Evolutionary conservation across 2,329 filamentous ascomycete species (phyloP).

Genomic region (Elsinoe arachidis): DNA sequence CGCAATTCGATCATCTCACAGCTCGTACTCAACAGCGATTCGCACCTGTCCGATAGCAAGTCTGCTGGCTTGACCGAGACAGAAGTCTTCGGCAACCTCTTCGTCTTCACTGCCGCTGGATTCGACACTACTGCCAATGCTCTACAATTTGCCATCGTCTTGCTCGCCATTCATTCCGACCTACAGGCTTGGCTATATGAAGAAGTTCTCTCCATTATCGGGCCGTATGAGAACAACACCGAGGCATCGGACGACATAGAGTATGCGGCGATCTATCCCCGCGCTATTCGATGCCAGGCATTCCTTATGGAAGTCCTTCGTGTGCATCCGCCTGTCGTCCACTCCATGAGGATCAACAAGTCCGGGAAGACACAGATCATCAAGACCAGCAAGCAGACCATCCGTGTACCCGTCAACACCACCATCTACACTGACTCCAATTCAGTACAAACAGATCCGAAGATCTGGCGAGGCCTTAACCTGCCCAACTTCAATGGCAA

Average conservation of each 20-base stretch:
- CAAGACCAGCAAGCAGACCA: constrained; percentile 13
- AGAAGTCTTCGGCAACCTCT: constrained; percentile 39
- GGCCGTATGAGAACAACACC: constrained; percentile 23
- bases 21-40: neutral
- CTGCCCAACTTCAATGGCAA: constrained; percentile 20
- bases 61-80: constrained; percentile 25
- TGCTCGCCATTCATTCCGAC: constrained; percentile 36
- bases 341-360: constrained; percentile 18
- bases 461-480: neutral
- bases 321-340: constrained; percentile 33
- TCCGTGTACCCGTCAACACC: constrained; percentile 28
- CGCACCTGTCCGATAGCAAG: neutral
- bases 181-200: constrained; percentile 46
- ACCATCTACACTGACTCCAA: constrained; percentile 31
- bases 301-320: constrained; percentile 45
- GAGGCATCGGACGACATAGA: constrained; percentile 25
- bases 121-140: constrained; percentile 45
- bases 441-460: constrained; percentile 21
- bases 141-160: constrained; percentile 40
- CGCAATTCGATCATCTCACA: constrained; percentile 6
- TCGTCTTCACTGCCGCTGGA: constrained; percentile 40
- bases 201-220: constrained; percentile 31
- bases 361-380: neutral
- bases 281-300: constrained; percentile 36
- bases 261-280: constrained; percentile 34